Conservation (phyloP, 306 rosid species). For the Quercus ilex region DNA sequence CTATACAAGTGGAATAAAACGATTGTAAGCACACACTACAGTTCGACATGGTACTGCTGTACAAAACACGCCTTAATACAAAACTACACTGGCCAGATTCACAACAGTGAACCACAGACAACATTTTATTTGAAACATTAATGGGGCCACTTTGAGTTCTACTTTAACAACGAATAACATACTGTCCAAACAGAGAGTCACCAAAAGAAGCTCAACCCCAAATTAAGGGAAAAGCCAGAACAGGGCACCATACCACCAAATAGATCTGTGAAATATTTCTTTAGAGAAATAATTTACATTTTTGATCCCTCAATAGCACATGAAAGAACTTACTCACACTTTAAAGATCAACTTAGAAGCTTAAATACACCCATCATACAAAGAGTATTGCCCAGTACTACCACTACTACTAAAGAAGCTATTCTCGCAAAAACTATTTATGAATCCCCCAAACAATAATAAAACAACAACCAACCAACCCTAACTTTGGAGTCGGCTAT, state of each 20-base stretch:
- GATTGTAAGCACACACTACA: constrained; percentile 22
- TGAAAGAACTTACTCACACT: background rate
- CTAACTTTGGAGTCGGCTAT: no score
- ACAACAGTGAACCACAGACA: background rate
- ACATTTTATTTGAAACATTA: background rate
- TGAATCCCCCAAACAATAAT: no score
- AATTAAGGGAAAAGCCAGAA: background rate
- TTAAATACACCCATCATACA: background rate
- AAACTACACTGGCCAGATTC: background rate
- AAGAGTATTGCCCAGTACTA: background rate
- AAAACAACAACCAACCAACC: no score
- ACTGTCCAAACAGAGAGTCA: background rate
- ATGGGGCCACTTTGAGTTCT: background rate
- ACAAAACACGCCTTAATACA: background rate
- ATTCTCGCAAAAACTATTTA: background rate
- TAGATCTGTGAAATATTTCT: no score
- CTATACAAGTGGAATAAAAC: constrained; percentile 31
- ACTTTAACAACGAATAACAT: background rate
- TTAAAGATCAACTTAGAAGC: background rate
- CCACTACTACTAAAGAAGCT: background rate
- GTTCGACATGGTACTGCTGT: background rate
- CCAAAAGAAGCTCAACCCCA: background rate
- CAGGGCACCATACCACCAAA: background rate
- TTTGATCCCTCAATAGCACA: background rate
- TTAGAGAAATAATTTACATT: background rate